Evolutionary conservation across 805 yeast species (phyloP).

Genomic region (Pichia gijzeniarum): DNA sequence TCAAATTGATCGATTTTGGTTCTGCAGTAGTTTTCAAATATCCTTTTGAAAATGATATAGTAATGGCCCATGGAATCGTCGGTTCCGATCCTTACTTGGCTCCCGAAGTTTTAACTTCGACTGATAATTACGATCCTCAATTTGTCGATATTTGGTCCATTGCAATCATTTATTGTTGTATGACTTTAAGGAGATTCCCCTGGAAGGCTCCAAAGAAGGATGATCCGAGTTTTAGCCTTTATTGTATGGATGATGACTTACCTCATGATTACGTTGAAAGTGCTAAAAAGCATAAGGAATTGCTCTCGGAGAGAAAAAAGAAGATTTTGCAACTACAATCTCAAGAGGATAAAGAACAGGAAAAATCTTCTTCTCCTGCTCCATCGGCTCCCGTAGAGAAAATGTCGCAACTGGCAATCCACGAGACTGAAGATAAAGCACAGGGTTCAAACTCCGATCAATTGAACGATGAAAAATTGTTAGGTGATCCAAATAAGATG

Average conservation of each 20-base stretch:
- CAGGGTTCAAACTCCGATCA: neutral
- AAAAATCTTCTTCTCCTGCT: neutral
- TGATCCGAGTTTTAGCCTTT: constrained; percentile 66
- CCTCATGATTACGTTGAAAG: constrained; percentile 71
- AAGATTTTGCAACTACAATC: constrained; percentile 32
- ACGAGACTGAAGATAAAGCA: constrained; percentile 13
- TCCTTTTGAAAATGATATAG: constrained; percentile 57
- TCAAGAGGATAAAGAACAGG: constrained; percentile 17
- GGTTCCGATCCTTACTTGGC: constrained; percentile 86
- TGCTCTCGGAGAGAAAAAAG: constrained; percentile 52
- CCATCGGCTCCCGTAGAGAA: neutral
- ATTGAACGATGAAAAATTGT: constrained; percentile 7
- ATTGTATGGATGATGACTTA: constrained; percentile 59
- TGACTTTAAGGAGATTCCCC: constrained; percentile 79
- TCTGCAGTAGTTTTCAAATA: constrained; percentile 77
- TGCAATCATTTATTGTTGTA: constrained; percentile 80
- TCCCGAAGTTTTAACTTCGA: constrained; percentile 60
- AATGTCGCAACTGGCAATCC: neutral
- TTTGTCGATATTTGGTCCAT: constrained; percentile 80
- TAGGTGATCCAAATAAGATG: constrained; percentile 25
- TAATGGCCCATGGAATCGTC: constrained; percentile 67
- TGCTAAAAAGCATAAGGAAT: constrained; percentile 63
- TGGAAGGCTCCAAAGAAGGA: constrained; percentile 74
- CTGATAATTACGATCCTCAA: constrained; percentile 63
- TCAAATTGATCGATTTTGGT: constrained; percentile 78